Base-by-base conservation (phyloP, 768 basidiomycete species). In the Lentinula aciculospora region DNA sequence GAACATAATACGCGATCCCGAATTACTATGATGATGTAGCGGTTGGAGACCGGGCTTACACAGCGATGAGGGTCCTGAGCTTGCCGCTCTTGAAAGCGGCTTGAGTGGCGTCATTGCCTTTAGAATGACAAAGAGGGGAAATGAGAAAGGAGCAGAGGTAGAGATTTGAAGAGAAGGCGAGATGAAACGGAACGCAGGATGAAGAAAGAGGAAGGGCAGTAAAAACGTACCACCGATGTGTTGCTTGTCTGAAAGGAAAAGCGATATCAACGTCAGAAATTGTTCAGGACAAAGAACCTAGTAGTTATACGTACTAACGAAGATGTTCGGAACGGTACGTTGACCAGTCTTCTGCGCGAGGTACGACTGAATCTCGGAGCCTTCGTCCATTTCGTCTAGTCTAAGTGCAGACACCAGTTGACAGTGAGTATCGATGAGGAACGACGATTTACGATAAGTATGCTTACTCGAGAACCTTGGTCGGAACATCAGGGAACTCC, bases 271-370 rank as follows among this genome's bases (percentile, higher is more conserved):
- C n/a, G n/a, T 56, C 27, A 21, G 45, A 46, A 44, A 4, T 29
- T 29, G 5, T 56, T 4, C 17, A 21, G 9, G 32, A 12, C n/a
- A 31, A 31, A 8, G 17, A 45, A n/a, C 31, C 3, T 6, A 3
- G 25, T 9, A 32, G 19, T 25, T 4, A 8, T 51, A 74, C 77
- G 77, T 59, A 89, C 88, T 80, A 66, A 92, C 79, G 73, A 89
- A 93, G 58, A 89, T 77, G 65, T 84, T 88, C 29, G 91, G 91
- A 4, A 93, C 91, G 10, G 86, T 86, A 21, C 80, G 69, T 63
- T 88, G 90, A 0, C 77, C 77, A 0, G 88, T 88, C 78, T 83
- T 86, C 63, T 79, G 56, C 2, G 10, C 21, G 3, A 94, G 75
- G 63, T 91, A 92, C 21, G 70, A 64, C 66, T 93, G 91, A 57